phyloP scores from a whole-genome alignment of 1,284 basidiomycete genomes.

The Rhodofomes roseus region DNA sequence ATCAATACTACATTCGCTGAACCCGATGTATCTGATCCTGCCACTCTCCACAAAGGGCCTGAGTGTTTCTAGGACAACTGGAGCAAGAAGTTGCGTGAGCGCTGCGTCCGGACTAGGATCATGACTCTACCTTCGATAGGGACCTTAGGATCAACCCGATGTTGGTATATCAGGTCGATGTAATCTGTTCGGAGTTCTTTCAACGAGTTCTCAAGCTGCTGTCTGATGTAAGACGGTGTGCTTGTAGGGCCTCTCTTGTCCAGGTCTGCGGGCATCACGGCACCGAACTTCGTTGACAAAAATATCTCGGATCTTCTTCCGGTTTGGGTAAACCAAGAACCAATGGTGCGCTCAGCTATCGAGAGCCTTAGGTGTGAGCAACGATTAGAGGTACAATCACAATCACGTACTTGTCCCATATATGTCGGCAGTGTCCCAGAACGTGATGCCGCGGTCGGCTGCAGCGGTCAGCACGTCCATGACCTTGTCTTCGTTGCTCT shows the following conservation, averaged over 20 bases:
- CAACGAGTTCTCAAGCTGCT: slow-evolving; percentile 30
- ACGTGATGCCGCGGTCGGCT: slow-evolving; percentile 2
- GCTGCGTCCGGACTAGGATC: no score
- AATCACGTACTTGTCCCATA: slow-evolving; percentile 18
- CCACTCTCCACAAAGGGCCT: slow-evolving; percentile 19
- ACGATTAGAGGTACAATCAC: not conserved
- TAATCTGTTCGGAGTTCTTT: slow-evolving; percentile 31
- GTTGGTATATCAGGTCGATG: slow-evolving; percentile 37
- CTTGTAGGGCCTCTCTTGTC: not conserved
- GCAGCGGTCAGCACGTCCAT: slow-evolving; percentile 16
- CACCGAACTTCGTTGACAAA: slow-evolving; percentile 43
- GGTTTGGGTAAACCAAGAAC: slow-evolving; percentile 27
- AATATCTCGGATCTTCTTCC: slow-evolving; percentile 32
- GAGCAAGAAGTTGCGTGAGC: not conserved
- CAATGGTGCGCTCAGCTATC: not conserved
- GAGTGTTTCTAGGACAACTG: not conserved
- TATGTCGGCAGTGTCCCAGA: slow-evolving; percentile 28
- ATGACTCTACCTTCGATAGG: slow-evolving; percentile 25
- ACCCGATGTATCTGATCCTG: slow-evolving; percentile 37
- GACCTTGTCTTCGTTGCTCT: slow-evolving; percentile 23
- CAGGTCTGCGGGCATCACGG: not conserved
- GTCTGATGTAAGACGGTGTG: slow-evolving; percentile 18
- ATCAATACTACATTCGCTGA: slow-evolving; percentile 39
- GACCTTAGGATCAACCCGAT: slow-evolving; percentile 23
- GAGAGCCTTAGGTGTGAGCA: not conserved